Evolutionary conservation across 306 rosid species (phyloP).

Genomic region (Casuarina cunninghamiana): DNA sequence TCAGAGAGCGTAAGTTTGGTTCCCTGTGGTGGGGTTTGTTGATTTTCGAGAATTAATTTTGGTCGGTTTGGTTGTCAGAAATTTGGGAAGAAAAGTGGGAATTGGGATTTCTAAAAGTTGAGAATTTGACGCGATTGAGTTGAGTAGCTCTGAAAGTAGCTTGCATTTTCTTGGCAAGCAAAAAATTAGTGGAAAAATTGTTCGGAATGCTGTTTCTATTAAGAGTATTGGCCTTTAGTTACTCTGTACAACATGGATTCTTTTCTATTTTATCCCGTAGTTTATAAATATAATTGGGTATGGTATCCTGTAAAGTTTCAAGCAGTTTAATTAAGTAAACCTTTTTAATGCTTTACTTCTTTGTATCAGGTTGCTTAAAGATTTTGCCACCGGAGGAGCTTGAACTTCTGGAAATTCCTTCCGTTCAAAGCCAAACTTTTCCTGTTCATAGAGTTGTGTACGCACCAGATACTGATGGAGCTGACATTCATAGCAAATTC

Average conservation of each 20-base stretch:
- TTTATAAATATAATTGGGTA: not conserved
- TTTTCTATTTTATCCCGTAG: not conserved
- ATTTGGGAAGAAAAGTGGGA: not conserved
- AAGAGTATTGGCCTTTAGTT: not conserved
- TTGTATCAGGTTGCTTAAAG: slow-evolving; percentile 76
- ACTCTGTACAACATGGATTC: not conserved
- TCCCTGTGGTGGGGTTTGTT: not conserved
- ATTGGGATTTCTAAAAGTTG: not conserved
- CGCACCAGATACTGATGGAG: slow-evolving; percentile 42
- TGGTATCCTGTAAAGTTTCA: not conserved
- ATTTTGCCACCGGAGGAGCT: slow-evolving; percentile 77
- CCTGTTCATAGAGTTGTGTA: slow-evolving; percentile 51
- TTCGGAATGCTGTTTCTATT: too few species aligned
- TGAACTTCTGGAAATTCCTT: slow-evolving; percentile 67
- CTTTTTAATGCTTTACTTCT: not conserved
- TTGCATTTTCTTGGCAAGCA: not conserved
- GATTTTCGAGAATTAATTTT: not conserved
- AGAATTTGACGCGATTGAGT: not conserved
- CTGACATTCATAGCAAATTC: slow-evolving; percentile 32
- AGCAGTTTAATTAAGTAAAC: not conserved
- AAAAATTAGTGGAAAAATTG: not conserved
- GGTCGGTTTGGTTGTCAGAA: not conserved
- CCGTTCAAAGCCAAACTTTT: slow-evolving; percentile 32
- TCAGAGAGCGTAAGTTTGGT: slow-evolving; percentile 69
- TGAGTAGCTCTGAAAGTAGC: not conserved